Percentiles rank a stretch among this genome's conserved stretches.
Conservation (phyloP, 345 rosid species). For the Eucalyptus paniculata region DNA sequence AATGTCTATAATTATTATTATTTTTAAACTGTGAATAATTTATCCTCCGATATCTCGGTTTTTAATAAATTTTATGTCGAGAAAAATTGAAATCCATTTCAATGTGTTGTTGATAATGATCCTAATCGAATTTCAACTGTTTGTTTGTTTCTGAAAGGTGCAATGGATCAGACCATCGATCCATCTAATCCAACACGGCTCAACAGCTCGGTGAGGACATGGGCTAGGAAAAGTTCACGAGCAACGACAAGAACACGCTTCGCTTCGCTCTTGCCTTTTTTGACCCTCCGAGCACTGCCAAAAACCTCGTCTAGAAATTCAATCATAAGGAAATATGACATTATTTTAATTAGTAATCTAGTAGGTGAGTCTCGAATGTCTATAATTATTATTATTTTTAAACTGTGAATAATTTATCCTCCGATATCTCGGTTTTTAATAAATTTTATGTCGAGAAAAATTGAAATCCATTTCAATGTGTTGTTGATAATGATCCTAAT, state of each 20-base stretch:
- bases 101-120: background rate
- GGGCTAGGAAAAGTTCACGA: background rate
- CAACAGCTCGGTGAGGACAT: background rate
- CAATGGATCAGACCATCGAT: background rate
- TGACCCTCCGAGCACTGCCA: background rate
- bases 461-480: background rate
- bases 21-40: background rate
- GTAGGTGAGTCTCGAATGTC: background rate
- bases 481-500: background rate
- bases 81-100: background rate
- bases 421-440: fast-evolving
- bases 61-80: background rate
- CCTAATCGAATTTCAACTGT: background rate
- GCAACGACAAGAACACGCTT: background rate
- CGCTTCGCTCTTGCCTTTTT: background rate
- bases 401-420: background rate
- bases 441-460: background rate
- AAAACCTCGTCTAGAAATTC: background rate
- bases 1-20: background rate
- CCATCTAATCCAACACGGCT: background rate
- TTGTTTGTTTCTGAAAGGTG: background rate
- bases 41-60: fast-evolving
- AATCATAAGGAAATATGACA: background rate
- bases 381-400: background rate
- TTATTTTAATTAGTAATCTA: background rate